These are phyloP conservation scores for Steccherinum ochraceum DNA, from an alignment of 768 basidiomycete species.

Conservation along the genomic window DNA sequence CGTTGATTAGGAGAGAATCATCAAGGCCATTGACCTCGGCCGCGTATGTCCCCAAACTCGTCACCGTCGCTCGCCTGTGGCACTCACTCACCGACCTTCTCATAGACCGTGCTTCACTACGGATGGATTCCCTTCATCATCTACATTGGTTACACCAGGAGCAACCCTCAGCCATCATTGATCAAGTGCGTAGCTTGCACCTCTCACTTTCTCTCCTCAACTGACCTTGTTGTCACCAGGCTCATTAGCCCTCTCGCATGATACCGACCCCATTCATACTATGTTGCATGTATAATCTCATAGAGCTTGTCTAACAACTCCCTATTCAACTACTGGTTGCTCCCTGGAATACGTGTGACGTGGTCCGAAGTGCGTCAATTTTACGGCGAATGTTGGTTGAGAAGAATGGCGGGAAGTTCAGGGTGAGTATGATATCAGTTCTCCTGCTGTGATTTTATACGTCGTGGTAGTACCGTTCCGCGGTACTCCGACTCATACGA, in stretches of 20 bases:
- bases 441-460: conserved; percentile 47
- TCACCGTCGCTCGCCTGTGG: not conserved
- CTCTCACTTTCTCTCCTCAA: not conserved
- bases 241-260: conserved; percentile 91
- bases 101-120: conserved; percentile 84
- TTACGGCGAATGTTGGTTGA: conserved; percentile 10
- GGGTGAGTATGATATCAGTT: too few species aligned
- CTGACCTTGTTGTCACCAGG: conserved; percentile 34
- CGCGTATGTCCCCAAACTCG: conserved; percentile 48
- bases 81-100: not conserved
- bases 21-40: conserved; percentile 73
- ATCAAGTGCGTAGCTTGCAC: conserved; percentile 73
- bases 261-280: conserved; percentile 27
- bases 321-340: conserved; percentile 6
- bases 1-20: conserved; percentile 63
- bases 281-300: conserved; percentile 3
- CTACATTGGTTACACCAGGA: conserved; percentile 88
- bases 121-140: conserved; percentile 97
- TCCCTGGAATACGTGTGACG: conserved; percentile 1
- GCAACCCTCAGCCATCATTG: conserved; percentile 89
- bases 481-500: conserved; percentile 14
- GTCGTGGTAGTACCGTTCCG: conserved; percentile 55
- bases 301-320: not conserved
- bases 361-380: not conserved
- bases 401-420: too few species aligned